These are phyloP conservation scores for Colletotrichum aenigma DNA, from an alignment of 2,329 filamentous ascomycete genomes.

Conservation along the genomic window DNA sequence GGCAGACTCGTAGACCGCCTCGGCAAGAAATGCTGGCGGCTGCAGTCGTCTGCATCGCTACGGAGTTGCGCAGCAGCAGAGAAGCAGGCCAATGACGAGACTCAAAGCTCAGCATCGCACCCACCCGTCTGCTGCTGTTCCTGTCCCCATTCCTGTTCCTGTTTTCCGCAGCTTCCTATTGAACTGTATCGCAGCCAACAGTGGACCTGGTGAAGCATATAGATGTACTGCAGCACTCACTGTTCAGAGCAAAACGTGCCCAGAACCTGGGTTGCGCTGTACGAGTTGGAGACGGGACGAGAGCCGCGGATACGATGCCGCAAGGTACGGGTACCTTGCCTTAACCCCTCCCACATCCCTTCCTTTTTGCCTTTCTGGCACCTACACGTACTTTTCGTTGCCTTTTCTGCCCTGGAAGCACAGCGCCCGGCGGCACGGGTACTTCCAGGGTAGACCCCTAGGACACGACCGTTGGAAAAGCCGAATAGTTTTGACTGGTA, in stretches of 20 bases:
- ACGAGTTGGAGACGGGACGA: neutral
- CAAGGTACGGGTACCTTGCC: slow-evolving; percentile 7
- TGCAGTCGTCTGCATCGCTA: neutral
- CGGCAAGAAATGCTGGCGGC: neutral
- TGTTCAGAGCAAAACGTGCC: neutral
- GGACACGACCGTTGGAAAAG: neutral
- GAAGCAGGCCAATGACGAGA: neutral
- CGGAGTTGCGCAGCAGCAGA: neutral
- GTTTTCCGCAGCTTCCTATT: neutral
- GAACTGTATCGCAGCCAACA: neutral
- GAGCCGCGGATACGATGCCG: neutral
- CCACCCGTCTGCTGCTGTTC: neutral
- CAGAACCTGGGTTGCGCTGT: neutral
- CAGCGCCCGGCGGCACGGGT: neutral
- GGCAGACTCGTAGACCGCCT: neutral
- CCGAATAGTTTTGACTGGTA: neutral
- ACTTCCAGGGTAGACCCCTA: neutral
- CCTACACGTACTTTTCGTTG: neutral
- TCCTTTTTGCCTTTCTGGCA: neutral
- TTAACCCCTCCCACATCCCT: slow-evolving; percentile 3
- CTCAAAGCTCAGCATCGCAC: neutral
- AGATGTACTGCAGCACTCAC: neutral
- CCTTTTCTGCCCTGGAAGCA: neutral
- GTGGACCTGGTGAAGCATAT: neutral
- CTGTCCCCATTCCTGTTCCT: neutral